phyloP scores from a whole-genome alignment of 306 rosid genomes.

The Medicago arabica region DNA sequence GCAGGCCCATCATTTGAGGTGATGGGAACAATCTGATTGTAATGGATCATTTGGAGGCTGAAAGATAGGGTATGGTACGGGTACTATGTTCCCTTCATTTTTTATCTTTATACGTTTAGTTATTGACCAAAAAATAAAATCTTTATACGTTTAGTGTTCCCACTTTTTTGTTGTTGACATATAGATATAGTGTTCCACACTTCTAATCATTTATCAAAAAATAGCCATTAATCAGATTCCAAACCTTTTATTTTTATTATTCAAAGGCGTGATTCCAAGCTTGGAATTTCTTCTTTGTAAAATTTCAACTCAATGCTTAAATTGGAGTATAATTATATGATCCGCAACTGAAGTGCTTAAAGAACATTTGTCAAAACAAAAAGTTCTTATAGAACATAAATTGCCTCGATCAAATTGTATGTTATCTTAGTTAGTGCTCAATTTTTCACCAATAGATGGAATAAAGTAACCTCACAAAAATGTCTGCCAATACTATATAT shows the following conservation, averaged over 20 bases:
- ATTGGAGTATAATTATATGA: slow-evolving; percentile 32
- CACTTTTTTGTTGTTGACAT: slow-evolving; percentile 12
- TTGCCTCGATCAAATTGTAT: slow-evolving; percentile 26
- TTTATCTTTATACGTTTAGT: slow-evolving; percentile 30
- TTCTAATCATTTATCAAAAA: slow-evolving; percentile 14
- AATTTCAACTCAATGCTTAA: slow-evolving; percentile 14
- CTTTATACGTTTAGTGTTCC: slow-evolving; percentile 18
- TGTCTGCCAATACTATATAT: slow-evolving; percentile 21
- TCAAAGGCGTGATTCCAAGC: slow-evolving; percentile 34
- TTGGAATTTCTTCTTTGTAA: slow-evolving; percentile 41
- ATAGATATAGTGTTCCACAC: slow-evolving; percentile 22
- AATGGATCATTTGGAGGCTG: slow-evolving; percentile 38
- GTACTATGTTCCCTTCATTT: slow-evolving; percentile 37
- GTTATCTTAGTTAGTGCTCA: slow-evolving; percentile 32
- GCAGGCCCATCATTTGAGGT: not conserved
- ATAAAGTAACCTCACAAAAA: slow-evolving; percentile 31
- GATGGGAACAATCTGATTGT: slow-evolving; percentile 30
- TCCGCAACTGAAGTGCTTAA: slow-evolving; percentile 38
- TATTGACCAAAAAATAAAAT: not conserved
- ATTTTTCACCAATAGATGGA: slow-evolving; percentile 25
- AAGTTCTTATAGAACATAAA: not conserved
- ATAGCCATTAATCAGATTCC: slow-evolving; percentile 48
- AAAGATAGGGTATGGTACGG: slow-evolving; percentile 35
- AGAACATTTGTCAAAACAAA: not conserved
- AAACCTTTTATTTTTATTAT: slow-evolving; percentile 4